phyloP scores from a whole-genome alignment of 169 alveolate genomes.

The Cytauxzoon felis region DNA sequence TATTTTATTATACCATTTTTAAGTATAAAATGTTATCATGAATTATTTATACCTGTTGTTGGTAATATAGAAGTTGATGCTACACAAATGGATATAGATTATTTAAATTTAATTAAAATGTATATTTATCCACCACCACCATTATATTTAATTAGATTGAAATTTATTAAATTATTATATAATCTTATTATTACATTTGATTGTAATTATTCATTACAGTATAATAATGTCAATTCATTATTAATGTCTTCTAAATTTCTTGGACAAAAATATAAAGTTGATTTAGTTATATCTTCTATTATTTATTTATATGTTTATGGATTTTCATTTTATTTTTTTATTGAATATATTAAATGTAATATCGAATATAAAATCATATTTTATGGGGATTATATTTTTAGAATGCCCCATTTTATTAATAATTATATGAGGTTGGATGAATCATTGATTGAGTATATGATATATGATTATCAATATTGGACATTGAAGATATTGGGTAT shows the following conservation, averaged over 20 bases:
- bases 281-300: too few relatives aligned
- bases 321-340: constrained; percentile 14
- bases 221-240: not conserved
- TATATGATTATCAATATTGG: too few relatives aligned
- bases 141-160: constrained; percentile 23
- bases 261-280: constrained; percentile 27
- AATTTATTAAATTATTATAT: constrained; percentile 10
- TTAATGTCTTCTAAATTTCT: not conserved
- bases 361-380: constrained; percentile 9
- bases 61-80: constrained; percentile 13
- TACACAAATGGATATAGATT: constrained; percentile 12
- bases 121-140: constrained; percentile 59
- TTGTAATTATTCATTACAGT: constrained; percentile 2
- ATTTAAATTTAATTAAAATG: constrained; percentile 15
- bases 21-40: constrained; percentile 42
- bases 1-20: constrained; percentile 43
- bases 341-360: constrained; percentile 39
- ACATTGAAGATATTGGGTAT: too few relatives aligned
- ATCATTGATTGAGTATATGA: too few relatives aligned
- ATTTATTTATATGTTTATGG: constrained; percentile 25
- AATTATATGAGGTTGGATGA: constrained; percentile 4
- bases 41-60: constrained; percentile 30
- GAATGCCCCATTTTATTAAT: constrained; percentile 32
- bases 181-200: not conserved
- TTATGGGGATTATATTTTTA: constrained; percentile 26